These are phyloP conservation scores for Kwoniella pini DNA, from an alignment of 768 basidiomycete genomes.

Conservation along the genomic window DNA sequence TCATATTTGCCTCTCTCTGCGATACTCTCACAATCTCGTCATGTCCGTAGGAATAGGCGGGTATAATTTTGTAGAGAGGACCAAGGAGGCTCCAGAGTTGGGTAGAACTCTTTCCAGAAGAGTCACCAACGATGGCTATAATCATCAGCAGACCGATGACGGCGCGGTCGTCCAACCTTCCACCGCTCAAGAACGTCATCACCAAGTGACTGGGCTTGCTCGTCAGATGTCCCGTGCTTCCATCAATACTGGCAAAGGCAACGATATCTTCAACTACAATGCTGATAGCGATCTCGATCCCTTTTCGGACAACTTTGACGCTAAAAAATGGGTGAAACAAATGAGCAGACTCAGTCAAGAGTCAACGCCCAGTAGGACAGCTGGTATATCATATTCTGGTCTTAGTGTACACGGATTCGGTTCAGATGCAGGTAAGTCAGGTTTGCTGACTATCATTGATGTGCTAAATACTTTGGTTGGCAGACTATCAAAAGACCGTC, in stretches of 20 bases:
- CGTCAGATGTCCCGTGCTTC: slow-evolving; percentile 26
- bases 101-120: slow-evolving; percentile 9
- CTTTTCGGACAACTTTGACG: slow-evolving; percentile 54
- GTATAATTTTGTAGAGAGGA: slow-evolving; percentile 4
- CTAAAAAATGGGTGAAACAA: slow-evolving; percentile 52
- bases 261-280: slow-evolving; percentile 44
- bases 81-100: slow-evolving; percentile 13
- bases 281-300: slow-evolving; percentile 55
- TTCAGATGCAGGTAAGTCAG: slow-evolving; percentile 42
- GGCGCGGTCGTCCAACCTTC: background rate
- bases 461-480: background rate
- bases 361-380: slow-evolving; percentile 12
- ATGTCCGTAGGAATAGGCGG: slow-evolving; percentile 23
- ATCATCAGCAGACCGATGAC: background rate
- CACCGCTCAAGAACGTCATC: slow-evolving; percentile 8
- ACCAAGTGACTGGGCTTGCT: slow-evolving; percentile 27
- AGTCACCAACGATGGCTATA: background rate
- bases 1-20: too few species aligned
- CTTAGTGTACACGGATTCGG: slow-evolving; percentile 55
- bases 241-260: background rate
- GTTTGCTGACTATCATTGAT: background rate
- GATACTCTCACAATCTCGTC: background rate
- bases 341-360: slow-evolving; percentile 39
- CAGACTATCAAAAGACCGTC: slow-evolving; percentile 58
- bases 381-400: slow-evolving; percentile 56